phyloP scores from a whole-genome alignment of 305 asterid genomes.

The Fraxinus sp. region DNA sequence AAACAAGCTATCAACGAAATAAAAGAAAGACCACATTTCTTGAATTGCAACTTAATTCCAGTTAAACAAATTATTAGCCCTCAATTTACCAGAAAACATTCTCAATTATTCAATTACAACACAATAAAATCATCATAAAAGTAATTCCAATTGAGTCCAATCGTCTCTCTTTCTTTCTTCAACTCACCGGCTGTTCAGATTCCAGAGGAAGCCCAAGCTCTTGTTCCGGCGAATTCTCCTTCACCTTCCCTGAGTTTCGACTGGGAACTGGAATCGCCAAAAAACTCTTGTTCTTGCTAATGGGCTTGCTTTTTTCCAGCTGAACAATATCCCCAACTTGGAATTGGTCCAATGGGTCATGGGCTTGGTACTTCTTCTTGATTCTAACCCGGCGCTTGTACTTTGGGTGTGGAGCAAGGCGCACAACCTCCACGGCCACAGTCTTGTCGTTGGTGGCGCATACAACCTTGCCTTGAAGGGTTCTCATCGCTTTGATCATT shows the following conservation, averaged over 20 bases:
- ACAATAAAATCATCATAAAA: neutral
- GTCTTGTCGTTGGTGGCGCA: constrained; percentile 84
- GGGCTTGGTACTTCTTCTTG: constrained; percentile 96
- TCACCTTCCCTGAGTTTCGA: constrained; percentile 29
- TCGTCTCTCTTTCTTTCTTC: constrained; percentile 13
- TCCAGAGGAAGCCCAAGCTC: constrained; percentile 68
- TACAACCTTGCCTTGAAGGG: constrained; percentile 68
- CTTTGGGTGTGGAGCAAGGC: constrained; percentile 90
- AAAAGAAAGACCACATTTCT: neutral
- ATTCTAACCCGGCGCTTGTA: constrained; percentile 84
- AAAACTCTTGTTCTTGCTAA: constrained; percentile 74
- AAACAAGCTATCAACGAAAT: neutral
- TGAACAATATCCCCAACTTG: constrained; percentile 75
- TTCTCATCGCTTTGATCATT: constrained; percentile 64
- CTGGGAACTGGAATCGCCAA: constrained; percentile 59
- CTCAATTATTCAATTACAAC: neutral
- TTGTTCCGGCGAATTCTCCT: constrained; percentile 31
- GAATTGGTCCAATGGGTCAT: constrained; percentile 78
- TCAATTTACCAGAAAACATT: constrained; percentile 1
- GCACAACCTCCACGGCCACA: constrained; percentile 77
- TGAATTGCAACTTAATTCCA: neutral
- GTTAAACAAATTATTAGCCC: neutral
- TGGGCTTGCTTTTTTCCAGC: constrained; percentile 78
- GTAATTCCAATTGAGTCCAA: neutral
- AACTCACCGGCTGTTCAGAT: constrained; percentile 38